phyloP scores from a whole-genome alignment of 2,329 filamentous ascomycete species.

The Periglandula ipomoeae region DNA sequence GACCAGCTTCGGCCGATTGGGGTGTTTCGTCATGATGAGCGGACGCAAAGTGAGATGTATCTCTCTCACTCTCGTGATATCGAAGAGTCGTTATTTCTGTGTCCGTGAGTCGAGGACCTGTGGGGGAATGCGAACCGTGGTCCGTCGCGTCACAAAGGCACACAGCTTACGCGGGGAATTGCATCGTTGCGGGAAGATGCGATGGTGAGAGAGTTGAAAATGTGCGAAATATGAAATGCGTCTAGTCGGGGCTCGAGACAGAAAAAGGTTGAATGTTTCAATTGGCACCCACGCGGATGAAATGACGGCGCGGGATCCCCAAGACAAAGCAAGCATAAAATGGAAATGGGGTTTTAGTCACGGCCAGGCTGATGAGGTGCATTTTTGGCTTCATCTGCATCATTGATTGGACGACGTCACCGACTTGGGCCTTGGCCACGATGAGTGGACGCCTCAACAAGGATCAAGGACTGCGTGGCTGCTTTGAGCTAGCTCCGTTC shows the following conservation, averaged over 20 bases:
- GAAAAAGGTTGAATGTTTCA: background rate
- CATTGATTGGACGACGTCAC: constrained; percentile 3
- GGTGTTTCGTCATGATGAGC: constrained; percentile 7
- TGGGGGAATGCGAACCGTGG: background rate
- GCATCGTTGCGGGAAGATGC: background rate
- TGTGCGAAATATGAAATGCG: background rate
- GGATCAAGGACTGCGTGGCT: background rate
- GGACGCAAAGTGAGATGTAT: background rate
- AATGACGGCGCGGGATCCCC: background rate
- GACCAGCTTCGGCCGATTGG: constrained; percentile 5
- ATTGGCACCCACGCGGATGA: background rate
- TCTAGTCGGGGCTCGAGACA: background rate
- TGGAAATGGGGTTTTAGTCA: too few relatives aligned
- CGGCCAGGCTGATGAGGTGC: background rate
- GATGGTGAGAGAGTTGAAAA: background rate
- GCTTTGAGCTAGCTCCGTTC: too few relatives aligned
- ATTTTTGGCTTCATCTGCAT: background rate
- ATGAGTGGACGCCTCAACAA: background rate
- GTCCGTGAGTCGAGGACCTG: background rate
- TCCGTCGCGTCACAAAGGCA: background rate
- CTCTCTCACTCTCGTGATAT: background rate
- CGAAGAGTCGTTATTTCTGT: background rate
- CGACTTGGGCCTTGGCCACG: background rate
- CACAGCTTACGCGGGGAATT: background rate
- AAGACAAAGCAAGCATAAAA: background rate